phyloP scores from a whole-genome alignment of 352 stramenopile species.

The Globisporangium carolinianum region DNA sequence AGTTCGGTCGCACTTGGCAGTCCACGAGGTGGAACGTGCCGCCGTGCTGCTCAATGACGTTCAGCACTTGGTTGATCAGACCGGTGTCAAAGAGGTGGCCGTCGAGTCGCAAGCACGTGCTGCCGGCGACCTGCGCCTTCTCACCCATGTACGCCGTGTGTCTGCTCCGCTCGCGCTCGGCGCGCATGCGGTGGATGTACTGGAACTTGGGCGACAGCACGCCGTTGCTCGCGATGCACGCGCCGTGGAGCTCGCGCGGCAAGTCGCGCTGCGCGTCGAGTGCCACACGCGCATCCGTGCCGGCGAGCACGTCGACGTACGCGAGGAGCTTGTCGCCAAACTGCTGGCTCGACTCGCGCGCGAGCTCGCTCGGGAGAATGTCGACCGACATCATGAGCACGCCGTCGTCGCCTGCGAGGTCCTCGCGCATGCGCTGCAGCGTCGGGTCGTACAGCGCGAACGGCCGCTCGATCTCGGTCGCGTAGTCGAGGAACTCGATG shows the following conservation, averaged over 20 bases:
- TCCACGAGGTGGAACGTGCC: constrained; percentile 90
- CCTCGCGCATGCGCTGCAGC: constrained; percentile 59
- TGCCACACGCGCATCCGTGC: constrained; percentile 46
- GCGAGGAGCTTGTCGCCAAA: constrained; percentile 91
- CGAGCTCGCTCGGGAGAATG: constrained; percentile 93
- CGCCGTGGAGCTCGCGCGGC: constrained; percentile 75
- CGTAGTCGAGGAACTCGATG: constrained; percentile 91
- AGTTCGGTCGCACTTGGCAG: constrained; percentile 86
- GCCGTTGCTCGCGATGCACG: constrained; percentile 89
- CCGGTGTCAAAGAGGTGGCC: constrained; percentile 96
- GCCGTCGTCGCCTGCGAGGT: constrained; percentile 60
- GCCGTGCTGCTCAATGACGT: constrained; percentile 88
- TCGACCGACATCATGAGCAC: constrained; percentile 94
- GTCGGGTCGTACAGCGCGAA: constrained; percentile 90
- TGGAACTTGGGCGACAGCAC: constrained; percentile 79
- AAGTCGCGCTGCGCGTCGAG: constrained; percentile 48
- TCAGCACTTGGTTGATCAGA: constrained; percentile 94
- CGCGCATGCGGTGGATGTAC: constrained; percentile 91
- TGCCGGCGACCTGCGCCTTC: constrained; percentile 67
- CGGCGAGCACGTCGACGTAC: constrained; percentile 68
- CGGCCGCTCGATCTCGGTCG: constrained; percentile 92
- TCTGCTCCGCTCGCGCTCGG: constrained; percentile 67
- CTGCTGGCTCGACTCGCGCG: constrained; percentile 91
- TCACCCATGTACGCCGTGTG: constrained; percentile 57
- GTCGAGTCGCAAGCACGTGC: constrained; percentile 75